phyloP scores from a whole-genome alignment of 1,284 basidiomycete species.

The Thecaphora thlaspeos region DNA sequence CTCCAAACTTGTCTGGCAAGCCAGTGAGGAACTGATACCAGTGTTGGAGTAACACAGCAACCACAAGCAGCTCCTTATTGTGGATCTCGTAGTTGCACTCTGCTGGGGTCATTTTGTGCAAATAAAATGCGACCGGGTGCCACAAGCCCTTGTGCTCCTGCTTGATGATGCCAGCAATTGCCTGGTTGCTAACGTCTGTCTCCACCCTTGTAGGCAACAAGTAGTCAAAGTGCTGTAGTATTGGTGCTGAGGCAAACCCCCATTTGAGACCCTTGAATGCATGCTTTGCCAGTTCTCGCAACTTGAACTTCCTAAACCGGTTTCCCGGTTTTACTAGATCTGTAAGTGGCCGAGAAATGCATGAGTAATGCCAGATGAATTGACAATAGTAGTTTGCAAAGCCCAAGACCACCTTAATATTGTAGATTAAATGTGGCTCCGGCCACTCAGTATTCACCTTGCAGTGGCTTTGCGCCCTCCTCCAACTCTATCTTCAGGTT shows the following conservation, averaged over 20 bases:
- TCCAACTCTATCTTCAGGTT: too few relatives aligned
- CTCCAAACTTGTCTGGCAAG: too few relatives aligned
- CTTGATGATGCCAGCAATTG: constrained; percentile 7
- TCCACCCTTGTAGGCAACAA: constrained; percentile 5
- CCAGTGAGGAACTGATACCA: too few relatives aligned
- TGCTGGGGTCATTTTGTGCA: too few relatives aligned
- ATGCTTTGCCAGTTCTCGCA: neutral
- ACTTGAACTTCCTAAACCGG: constrained; percentile 4
- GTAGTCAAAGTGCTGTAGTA: constrained; percentile 4
- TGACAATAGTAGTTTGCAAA: constrained; percentile 11
- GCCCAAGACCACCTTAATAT: constrained; percentile 9
- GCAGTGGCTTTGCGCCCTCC: too few relatives aligned
- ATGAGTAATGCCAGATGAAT: constrained; percentile 7
- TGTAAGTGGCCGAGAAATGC: constrained; percentile 3
- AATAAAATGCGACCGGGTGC: constrained; percentile 16
- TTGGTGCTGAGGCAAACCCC: constrained; percentile 5
- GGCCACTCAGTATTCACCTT: neutral
- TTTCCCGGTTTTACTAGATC: constrained; percentile 2
- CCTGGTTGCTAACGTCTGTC: constrained; percentile 10
- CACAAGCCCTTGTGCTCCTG: constrained; percentile 5
- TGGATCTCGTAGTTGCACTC: too few relatives aligned
- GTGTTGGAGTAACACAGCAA: too few relatives aligned
- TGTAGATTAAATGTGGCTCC: neutral
- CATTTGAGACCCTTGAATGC: constrained; percentile 1
- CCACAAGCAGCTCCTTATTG: too few relatives aligned